phyloP scores from a whole-genome alignment of 352 stramenopile genomes.

The Globisporangium alternatum region DNA sequence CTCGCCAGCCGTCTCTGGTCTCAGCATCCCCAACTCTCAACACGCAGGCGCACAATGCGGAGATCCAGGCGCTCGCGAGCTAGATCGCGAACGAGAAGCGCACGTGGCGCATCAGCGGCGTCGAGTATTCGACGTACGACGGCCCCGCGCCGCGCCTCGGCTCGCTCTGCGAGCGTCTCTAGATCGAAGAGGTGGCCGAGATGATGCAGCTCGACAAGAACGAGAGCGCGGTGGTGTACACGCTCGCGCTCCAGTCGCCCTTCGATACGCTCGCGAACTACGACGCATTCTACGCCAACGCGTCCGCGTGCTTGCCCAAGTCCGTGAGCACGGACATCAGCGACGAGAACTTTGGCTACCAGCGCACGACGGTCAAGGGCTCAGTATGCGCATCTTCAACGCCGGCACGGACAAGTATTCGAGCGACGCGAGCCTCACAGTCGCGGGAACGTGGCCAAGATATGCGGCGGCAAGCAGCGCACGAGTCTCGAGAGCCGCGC shows the following conservation, averaged over 20 bases:
- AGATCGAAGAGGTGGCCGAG: not conserved
- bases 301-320: not conserved
- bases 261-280: slow-evolving; percentile 19
- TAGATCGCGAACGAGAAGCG: slow-evolving; percentile 12
- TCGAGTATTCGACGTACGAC: slow-evolving; percentile 28
- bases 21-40: slow-evolving; percentile 4
- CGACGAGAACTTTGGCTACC: slow-evolving; percentile 36
- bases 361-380: slow-evolving; percentile 40
- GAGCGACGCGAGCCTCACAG: slow-evolving; percentile 23
- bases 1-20: not conserved
- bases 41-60: not conserved
- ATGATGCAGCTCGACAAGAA: slow-evolving; percentile 4
- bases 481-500: not conserved
- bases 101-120: not conserved
- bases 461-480: slow-evolving; percentile 29
- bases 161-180: slow-evolving; percentile 18
- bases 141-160: slow-evolving; percentile 26
- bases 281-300: slow-evolving; percentile 5
- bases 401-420: slow-evolving; percentile 10
- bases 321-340: slow-evolving; percentile 29
- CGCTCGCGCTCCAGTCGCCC: not conserved
- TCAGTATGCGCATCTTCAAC: slow-evolving; percentile 30
- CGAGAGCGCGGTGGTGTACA: not conserved
- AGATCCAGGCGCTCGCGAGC: slow-evolving; percentile 1
- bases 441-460: slow-evolving; percentile 22